Evolutionary conservation across 495 filamentous ascomycete genomes (phyloP), one percentile per base, ranked within the genome.

Genomic region (Hyphodiscus hymeniophilus): DNA sequence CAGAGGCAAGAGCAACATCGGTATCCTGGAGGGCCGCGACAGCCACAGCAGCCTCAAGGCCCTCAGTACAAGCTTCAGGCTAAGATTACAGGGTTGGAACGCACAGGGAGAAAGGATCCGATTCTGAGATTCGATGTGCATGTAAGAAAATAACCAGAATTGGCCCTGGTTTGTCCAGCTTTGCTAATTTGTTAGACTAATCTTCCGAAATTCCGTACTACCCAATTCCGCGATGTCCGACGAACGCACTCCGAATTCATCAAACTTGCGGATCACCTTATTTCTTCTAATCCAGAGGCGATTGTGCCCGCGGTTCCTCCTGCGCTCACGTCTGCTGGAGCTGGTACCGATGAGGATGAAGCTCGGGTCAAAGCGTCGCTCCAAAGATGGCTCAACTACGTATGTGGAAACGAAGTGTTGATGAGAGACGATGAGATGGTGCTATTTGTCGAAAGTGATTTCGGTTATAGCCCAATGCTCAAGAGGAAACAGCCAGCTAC

Each of bases 281-380:
- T 96, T 55, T 94, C 89, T 28, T 87, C 90, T 12, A 96, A 96
- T 59, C 94, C 94, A 10, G 94, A 99, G 68, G 87, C 90, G 20
- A 71, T 97, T n/a, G 92, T 99, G 13, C 94, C 94, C n/a, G 87
- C 90, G 1, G 87, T 99, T 6, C 94, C 94, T 32, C 86, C 90
- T 15, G 76, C 90, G 4, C 69, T 91, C 42, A 97, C 94, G 2
- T 87, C 89, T 8, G 94, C 94, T 15, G 94, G 94, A 16, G 89
- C 89, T 10, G 94, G 94, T 15, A 99, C 94, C 10, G 92, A 96
- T 41, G 94, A 99, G 63, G 94, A 99, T 57, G 94, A 99, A 67
- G 68, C 76, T 15, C 77, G 94, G 13, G 85, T 96, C 40, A 95
- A 95, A 60, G 77, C 82, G 0, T 74, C 83, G 0, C 77, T 99